Conservation (phyloP, 495 filamentous ascomycete species). For the Penicillium longicatenatum region DNA sequence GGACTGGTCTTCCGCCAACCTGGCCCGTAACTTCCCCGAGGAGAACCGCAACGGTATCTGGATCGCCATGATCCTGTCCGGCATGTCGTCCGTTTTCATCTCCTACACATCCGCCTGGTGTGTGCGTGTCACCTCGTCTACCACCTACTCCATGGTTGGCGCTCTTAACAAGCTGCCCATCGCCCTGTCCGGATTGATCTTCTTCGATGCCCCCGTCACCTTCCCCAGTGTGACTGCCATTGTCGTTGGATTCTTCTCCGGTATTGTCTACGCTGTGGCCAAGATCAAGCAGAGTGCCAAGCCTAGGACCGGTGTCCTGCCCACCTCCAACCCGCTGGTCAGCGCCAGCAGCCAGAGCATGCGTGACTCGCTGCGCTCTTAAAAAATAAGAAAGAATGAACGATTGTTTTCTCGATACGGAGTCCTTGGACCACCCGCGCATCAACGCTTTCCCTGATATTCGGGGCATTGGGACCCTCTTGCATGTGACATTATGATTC, state of each 20-base stretch:
- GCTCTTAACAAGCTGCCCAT: conserved; percentile 97
- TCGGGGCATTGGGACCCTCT: conserved; percentile 13
- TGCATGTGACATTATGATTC: conserved; percentile 39
- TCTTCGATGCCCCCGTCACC: conserved; percentile 95
- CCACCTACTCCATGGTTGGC: conserved; percentile 98
- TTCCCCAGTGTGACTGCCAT: conserved; percentile 90
- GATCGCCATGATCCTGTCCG: conserved; percentile 90
- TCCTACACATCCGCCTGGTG: conserved; percentile 99
- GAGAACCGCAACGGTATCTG: conserved; percentile 73
- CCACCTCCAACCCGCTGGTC: conserved; percentile 67
- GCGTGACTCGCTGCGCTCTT: conserved; percentile 75
- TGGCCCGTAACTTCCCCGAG: conserved; percentile 83
- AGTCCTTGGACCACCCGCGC: conserved; percentile 5
- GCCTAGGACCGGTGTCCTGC: conserved; percentile 61
- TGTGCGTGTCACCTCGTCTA: conserved; percentile 93
- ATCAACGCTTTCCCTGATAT: conserved; percentile 2
- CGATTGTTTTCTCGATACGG: conserved; percentile 2
- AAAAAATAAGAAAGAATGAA: conserved; percentile 12
- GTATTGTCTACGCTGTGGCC: conserved; percentile 87
- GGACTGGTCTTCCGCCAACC: conserved; percentile 87
- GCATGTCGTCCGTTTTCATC: conserved; percentile 93
- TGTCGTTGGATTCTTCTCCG: conserved; percentile 82
- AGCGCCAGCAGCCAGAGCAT: conserved; percentile 93
- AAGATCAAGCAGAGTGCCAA: conserved; percentile 82
- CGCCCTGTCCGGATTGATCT: conserved; percentile 84